A percentile compares a stretch with the other conserved stretches of the same genome.
phyloP scores from a whole-genome alignment of 2,329 filamentous ascomycete genomes.

The Neonectria neomacrospora region DNA sequence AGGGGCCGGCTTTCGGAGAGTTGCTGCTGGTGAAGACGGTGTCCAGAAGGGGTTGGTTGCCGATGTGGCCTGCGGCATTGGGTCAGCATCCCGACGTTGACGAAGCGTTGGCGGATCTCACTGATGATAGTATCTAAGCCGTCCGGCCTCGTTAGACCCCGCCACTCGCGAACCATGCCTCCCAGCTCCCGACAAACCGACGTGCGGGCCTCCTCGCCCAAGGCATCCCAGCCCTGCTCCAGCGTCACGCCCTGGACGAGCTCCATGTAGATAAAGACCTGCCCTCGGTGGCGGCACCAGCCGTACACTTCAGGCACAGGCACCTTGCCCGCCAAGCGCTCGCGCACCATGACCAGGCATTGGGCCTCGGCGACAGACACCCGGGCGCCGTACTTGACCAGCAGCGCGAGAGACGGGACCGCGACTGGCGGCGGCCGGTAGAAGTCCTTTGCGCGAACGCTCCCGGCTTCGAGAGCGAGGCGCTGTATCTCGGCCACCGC shows the following conservation, averaged over 20 bases:
- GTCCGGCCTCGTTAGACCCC: conserved; percentile 30
- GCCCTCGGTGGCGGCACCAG: conserved; percentile 32
- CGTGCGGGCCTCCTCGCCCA: conserved; percentile 35
- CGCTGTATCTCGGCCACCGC: not conserved
- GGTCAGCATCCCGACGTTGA: not conserved
- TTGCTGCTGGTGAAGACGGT: conserved; percentile 38
- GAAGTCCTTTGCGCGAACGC: not conserved
- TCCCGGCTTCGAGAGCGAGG: not conserved
- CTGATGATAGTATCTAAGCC: conserved; percentile 33
- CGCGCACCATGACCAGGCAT: conserved; percentile 44
- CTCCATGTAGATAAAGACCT: conserved; percentile 45
- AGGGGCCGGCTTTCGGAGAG: not conserved
- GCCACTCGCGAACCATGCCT: conserved; percentile 35
- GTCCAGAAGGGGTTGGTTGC: conserved; percentile 47
- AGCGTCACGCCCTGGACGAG: conserved; percentile 38
- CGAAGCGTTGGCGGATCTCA: not conserved
- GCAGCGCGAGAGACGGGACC: conserved; percentile 47
- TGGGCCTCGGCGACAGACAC: conserved; percentile 45
- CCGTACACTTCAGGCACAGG: conserved; percentile 51
- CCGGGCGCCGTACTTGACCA: conserved; percentile 51
- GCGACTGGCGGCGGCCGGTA: conserved; percentile 45
- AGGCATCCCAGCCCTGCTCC: conserved; percentile 30
- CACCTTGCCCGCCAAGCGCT: conserved; percentile 40
- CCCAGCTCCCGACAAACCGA: conserved; percentile 47
- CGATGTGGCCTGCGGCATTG: conserved; percentile 42